Conservation (phyloP, 202 grass and related monocot species). For the Bolboschoenoplectus hybrid region DNA sequence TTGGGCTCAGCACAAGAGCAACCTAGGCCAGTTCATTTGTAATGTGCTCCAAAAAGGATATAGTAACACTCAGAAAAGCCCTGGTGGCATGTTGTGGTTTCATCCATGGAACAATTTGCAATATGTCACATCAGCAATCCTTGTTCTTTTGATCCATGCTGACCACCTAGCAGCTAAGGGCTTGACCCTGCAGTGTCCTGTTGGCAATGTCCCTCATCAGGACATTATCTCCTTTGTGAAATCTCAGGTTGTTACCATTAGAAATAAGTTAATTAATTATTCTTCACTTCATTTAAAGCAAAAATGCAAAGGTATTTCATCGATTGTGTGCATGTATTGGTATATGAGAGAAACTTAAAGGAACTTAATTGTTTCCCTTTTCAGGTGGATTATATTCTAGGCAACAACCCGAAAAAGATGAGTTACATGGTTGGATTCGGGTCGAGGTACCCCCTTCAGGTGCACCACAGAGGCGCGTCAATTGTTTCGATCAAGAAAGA, state of each 20-base stretch:
- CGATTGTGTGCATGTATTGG: not conserved
- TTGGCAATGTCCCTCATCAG: constrained; percentile 44
- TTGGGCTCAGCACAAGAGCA: constrained; percentile 50
- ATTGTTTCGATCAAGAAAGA: constrained; percentile 48
- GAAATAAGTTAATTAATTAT: not conserved
- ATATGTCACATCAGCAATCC: constrained; percentile 47
- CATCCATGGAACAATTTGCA: constrained; percentile 60
- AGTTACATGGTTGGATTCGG: constrained; percentile 60
- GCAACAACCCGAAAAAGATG: constrained; percentile 45
- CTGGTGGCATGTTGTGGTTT: constrained; percentile 59
- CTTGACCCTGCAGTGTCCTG: constrained; percentile 44
- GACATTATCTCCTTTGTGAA: constrained; percentile 63
- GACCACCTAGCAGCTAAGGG: constrained; percentile 42
- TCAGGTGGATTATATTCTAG: constrained; percentile 49
- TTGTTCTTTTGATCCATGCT: constrained; percentile 57
- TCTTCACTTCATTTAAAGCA: not conserved
- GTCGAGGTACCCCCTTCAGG: constrained; percentile 33
- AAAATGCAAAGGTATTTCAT: not conserved
- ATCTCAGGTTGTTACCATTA: constrained; percentile 49
- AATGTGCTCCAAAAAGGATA: constrained; percentile 60
- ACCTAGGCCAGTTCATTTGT: constrained; percentile 62
- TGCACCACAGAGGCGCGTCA: constrained; percentile 53
- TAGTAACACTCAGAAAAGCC: constrained; percentile 14
- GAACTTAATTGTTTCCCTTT: not conserved
- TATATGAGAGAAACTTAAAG: not conserved